Conservation (phyloP, 345 rosid genomes). For the Syzygium aromaticum region DNA sequence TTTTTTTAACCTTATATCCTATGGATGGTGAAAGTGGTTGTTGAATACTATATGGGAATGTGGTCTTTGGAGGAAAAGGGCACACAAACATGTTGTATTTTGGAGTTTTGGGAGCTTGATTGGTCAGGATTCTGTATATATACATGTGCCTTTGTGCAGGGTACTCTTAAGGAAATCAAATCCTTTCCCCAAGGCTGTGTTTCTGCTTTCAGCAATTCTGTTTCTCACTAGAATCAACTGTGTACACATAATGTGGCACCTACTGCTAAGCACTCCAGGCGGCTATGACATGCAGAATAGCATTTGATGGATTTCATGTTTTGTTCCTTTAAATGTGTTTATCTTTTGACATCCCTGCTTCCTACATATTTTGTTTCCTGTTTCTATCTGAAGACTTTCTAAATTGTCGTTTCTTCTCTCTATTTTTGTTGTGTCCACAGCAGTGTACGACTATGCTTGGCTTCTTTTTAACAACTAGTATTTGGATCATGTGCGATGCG, state of each 20-base stretch:
- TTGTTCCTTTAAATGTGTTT: neutral
- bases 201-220: neutral
- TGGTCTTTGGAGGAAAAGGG: neutral
- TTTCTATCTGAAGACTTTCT: neutral
- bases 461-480: neutral
- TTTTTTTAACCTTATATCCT: neutral
- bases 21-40: neutral
- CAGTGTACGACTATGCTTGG: neutral
- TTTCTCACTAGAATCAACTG: neutral
- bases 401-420: neutral
- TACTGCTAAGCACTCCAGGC: neutral
- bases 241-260: neutral
- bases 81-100: neutral
- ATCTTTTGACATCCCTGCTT: neutral
- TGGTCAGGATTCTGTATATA: neutral
- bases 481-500: neutral
- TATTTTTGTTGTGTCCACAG: neutral
- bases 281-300: neutral
- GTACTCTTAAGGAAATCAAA: neutral
- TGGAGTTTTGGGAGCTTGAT: neutral
- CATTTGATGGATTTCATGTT: neutral
- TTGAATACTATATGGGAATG: neutral
- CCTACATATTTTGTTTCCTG: neutral
- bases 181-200: neutral
- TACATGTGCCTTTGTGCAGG: neutral